Evolutionary conservation across 352 stramenopile species (phyloP), one percentile per base, ranked within the genome.

Genomic region (Phytophthora sansomeana): DNA sequence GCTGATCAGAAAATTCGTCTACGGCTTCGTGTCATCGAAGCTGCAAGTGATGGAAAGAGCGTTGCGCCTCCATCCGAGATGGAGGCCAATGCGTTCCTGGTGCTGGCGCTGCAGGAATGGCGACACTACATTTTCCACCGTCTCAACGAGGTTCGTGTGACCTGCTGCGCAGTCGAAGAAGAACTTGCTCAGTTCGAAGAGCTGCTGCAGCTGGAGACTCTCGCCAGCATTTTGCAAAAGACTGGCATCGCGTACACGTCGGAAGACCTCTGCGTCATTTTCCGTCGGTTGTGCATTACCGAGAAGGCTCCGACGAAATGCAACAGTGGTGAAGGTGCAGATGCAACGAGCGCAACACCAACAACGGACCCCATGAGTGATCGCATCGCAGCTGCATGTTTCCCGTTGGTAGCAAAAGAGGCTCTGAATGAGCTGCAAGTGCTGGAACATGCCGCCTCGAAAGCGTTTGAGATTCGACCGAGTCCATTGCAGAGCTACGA

Each of bases 61-160:
- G 43, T 8, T 3, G 26, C 33, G 2, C 44, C 52, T 26, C 41
- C 43, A 5, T 55, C 32, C 0, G 26, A 60, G 14, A 75, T 92
- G 13, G 64, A 83, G 7, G 81, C 78, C 1, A 74, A 75, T 3
- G 41, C 61, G 9, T 92, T 95, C 29, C 72, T 95, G 0, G 67
- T 93, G 3, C 35, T 92, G 1, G 74, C 77, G 7, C 39, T 93
- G 9, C 39, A 77, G 14, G 87, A 95, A 57, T 95, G 87, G 85
- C 78, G 87, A 33, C 74, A 71, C 3, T 93, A 93, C 54, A 69
- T 93, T 13, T 67, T 89, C 17, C 58, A 81, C n/a, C 78, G 82
- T 10, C 80, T 95, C 48, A 85, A 90, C 57, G 83, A 92, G 30
- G 58, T 95, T 3, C 78, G 80, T 5, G 74, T 90, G 14, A 71